Base-by-base conservation (phyloP, 176 grass and related monocot species). In the Bolboschoenus planiculmis region DNA sequence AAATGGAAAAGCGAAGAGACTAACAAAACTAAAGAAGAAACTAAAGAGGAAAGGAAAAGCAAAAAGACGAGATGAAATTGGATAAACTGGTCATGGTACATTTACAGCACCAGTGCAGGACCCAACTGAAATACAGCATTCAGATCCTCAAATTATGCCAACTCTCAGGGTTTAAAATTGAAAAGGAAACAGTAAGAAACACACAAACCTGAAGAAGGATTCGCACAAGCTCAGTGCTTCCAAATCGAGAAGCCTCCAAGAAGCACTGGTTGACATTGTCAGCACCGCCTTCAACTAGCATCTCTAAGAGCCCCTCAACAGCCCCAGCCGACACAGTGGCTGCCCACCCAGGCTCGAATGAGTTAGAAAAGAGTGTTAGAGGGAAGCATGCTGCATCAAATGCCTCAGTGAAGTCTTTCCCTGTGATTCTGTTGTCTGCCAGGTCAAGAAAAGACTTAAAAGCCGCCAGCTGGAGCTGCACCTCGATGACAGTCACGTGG, bases 211-310 rank as follows among this genome's bases (percentile, higher is more conserved):
- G 89, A 59, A 99, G 90, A 83, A 99, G 94, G 84, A 99, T 93
- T 53, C 82, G 87, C 10, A 95, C 96, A 6, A 99, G 96, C 84
- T 99, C 92, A 64, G 92, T 99, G 80, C 92, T 99, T 47, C 96
- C 96, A 84, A 95, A 99, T 46, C 91, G 89, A 64, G 92, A 87
- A 80, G 96, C 92, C 91, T 99, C 96, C 82, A 99, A 90, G 89
- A 99, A 95, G 84, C 96, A 99, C 85, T 95, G 91, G 84, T 95
- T 99, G 62, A 99, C 96, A 89, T 99, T 99, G 61, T 99, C 96
- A 47, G 96, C 96, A 5, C 96, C 96, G 5, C 92, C 96, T 85
- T 99, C 96, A 57, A 99, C 96, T 77, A 99, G 87, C 84, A 99
- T 83, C 42, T 93, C 96, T 56, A 99, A 86, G 21, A 99, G 86